Conservation (phyloP, 2,329 filamentous ascomycete genomes). For the Colletotrichum sp. region DNA sequence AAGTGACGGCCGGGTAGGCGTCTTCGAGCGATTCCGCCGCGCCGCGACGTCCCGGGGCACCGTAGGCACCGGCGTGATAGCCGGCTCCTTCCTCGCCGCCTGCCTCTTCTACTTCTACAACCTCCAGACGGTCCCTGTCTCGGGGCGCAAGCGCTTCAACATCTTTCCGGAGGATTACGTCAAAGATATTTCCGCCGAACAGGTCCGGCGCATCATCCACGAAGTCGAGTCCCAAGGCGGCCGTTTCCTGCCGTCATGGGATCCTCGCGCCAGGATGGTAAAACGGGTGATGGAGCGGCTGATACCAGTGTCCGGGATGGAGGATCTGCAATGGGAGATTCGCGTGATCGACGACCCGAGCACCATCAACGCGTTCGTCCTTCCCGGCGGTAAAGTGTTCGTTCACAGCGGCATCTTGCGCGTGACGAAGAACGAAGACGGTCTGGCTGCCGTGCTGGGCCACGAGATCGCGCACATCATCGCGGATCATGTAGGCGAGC, state of each 20-base stretch:
- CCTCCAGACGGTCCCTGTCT: constrained; percentile 75
- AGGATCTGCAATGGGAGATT: constrained; percentile 70
- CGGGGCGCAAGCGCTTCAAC: constrained; percentile 77
- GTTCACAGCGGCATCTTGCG: constrained; percentile 76
- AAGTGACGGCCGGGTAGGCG: constrained; percentile 27
- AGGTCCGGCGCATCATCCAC: constrained; percentile 63
- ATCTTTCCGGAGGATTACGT: constrained; percentile 63
- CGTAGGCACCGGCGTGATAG: constrained; percentile 39
- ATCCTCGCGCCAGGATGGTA: constrained; percentile 62
- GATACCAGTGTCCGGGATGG: constrained; percentile 70
- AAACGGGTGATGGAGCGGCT: constrained; percentile 69
- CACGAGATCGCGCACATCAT: constrained; percentile 84
- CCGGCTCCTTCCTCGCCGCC: constrained; percentile 47
- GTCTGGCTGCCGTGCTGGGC: constrained; percentile 76
- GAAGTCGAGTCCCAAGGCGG: constrained; percentile 57
- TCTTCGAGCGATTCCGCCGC: not conserved
- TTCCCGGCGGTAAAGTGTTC: constrained; percentile 82
- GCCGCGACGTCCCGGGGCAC: constrained; percentile 36
- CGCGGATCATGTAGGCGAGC: constrained; percentile 71
- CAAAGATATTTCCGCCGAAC: constrained; percentile 53
- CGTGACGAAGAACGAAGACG: constrained; percentile 70
- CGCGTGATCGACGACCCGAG: constrained; percentile 72
- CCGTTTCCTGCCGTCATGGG: constrained; percentile 63
- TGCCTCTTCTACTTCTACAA: constrained; percentile 70
- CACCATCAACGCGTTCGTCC: constrained; percentile 76